phyloP scores from a whole-genome alignment of 306 rosid genomes.

The Leucaena leucocephala region DNA sequence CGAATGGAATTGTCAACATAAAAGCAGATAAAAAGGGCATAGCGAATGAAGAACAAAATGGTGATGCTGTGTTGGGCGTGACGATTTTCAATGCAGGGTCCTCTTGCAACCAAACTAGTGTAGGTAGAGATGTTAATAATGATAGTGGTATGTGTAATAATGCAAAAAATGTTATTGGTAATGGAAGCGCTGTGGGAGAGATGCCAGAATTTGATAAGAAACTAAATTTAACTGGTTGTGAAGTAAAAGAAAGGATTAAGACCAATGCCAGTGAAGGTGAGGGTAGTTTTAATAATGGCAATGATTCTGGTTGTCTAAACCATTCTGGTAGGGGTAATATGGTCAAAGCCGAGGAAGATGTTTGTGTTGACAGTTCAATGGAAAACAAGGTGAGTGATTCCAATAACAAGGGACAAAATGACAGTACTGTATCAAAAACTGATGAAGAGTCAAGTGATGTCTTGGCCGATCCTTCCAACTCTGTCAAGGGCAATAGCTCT shows the following conservation, averaged over 20 bases:
- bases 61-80: constrained; percentile 55
- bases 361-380: constrained; percentile 35
- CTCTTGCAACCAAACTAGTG: constrained; percentile 60
- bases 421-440: constrained; percentile 44
- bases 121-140: constrained; percentile 92
- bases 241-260: constrained; percentile 52
- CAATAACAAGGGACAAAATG: constrained; percentile 50
- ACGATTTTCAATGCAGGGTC: constrained; percentile 67
- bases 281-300: constrained; percentile 42
- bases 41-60: constrained; percentile 63
- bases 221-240: constrained; percentile 43
- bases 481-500: constrained; percentile 44
- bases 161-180: constrained; percentile 51
- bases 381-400: constrained; percentile 48
- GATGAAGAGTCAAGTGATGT: constrained; percentile 49
- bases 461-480: constrained; percentile 48
- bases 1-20: constrained; percentile 62
- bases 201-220: constrained; percentile 54
- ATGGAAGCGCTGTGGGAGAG: constrained; percentile 53
- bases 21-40: constrained; percentile 55
- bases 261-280: constrained; percentile 40
- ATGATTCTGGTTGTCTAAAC: constrained; percentile 50
- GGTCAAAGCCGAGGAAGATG: constrained; percentile 53
- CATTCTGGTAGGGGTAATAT: constrained; percentile 41
- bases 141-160: constrained; percentile 59